A percentile compares a stretch with the other conserved stretches of the same genome.
phyloP scores from a whole-genome alignment of 2,329 filamentous ascomycete species.

The Coleophoma eucalyptorum region DNA sequence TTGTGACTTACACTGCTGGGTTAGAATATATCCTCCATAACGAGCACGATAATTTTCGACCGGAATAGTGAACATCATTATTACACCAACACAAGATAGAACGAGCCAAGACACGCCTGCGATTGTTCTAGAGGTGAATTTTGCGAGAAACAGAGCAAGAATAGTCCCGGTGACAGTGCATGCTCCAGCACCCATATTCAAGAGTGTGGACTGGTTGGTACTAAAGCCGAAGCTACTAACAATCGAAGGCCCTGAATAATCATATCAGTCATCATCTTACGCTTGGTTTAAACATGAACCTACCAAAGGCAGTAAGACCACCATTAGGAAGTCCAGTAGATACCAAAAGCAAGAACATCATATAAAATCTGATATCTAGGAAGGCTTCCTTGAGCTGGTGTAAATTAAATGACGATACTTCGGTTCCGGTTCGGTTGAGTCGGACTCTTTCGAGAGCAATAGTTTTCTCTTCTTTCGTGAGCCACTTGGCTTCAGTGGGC shows the following conservation, averaged over 20 bases:
- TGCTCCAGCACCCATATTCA: background rate
- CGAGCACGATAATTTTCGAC: background rate
- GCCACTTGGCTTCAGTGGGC: slow-evolving; percentile 41
- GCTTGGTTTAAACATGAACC: too few species aligned
- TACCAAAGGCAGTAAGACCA: slow-evolving; percentile 32
- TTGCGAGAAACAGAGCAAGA: background rate
- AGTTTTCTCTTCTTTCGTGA: slow-evolving; percentile 45
- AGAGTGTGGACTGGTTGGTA: background rate
- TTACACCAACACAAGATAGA: background rate
- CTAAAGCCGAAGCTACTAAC: background rate
- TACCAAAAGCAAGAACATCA: background rate
- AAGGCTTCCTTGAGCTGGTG: slow-evolving; percentile 45
- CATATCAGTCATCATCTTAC: background rate
- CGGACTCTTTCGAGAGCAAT: slow-evolving; percentile 49
- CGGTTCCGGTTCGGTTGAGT: slow-evolving; percentile 24
- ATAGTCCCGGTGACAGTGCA: background rate
- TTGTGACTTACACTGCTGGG: background rate
- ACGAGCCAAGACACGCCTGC: background rate
- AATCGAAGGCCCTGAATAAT: background rate
- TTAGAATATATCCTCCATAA: background rate
- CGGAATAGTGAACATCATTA: background rate
- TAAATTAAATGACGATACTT: slow-evolving; percentile 36
- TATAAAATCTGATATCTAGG: background rate
- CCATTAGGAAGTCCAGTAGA: background rate
- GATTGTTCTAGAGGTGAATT: background rate